Conservation (phyloP, 257 asterid genomes). For the Solanum clarkiae region DNA sequence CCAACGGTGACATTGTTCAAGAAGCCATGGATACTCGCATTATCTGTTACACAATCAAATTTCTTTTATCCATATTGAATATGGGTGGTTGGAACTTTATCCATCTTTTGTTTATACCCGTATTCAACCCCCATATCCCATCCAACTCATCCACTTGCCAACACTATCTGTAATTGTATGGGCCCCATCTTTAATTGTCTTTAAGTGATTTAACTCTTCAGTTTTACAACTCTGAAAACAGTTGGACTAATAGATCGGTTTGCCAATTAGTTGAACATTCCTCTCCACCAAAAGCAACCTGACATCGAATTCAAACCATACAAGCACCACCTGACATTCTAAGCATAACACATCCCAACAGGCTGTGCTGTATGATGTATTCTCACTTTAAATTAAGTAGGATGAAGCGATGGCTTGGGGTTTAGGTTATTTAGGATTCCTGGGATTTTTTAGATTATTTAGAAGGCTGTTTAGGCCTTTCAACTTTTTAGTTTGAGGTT, state of each 20-base stretch:
- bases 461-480: not conserved
- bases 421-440: not conserved
- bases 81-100: not conserved
- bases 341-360: not conserved
- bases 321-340: not conserved
- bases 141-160: not conserved
- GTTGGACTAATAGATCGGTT: not conserved
- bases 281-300: not conserved
- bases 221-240: not conserved
- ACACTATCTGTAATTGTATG: not conserved
- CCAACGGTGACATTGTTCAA: not conserved
- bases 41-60: not conserved
- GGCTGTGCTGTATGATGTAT: not conserved
- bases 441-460: not conserved
- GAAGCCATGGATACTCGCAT: not conserved
- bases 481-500: not conserved
- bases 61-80: not conserved
- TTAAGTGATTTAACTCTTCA: not conserved
- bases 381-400: not conserved
- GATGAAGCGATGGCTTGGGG: not conserved
- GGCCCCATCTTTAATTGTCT: not conserved
- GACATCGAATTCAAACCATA: not conserved
- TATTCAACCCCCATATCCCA: not conserved
- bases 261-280: not conserved
- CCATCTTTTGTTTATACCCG: not conserved